Conservation (phyloP, 2,329 filamentous ascomycete species). For the Fusarium sp. region DNA sequence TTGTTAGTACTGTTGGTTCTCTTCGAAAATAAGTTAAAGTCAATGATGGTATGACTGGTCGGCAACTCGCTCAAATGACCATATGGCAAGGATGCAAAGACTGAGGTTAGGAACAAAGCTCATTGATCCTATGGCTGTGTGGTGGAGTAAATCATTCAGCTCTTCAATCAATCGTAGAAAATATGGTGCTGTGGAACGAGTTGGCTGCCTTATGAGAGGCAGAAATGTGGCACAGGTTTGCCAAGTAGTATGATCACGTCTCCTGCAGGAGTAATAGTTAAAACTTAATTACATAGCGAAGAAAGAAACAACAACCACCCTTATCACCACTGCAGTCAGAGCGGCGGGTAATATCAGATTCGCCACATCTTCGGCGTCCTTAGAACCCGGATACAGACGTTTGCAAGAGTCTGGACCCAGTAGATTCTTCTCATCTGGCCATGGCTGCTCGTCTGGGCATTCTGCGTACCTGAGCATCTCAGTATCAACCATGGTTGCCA, state of each 20-base stretch:
- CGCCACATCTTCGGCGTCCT: background rate
- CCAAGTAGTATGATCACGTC: background rate
- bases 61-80: too few relatives aligned
- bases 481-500: background rate
- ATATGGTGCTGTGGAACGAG: too few relatives aligned
- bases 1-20: too few relatives aligned
- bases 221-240: background rate
- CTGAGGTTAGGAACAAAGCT: too few relatives aligned
- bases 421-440: background rate
- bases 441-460: background rate
- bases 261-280: background rate
- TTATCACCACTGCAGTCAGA: background rate
- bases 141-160: too few relatives aligned
- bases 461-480: background rate
- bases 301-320: background rate
- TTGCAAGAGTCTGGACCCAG: background rate
- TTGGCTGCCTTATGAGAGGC: background rate
- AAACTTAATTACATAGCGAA: background rate
- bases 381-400: background rate
- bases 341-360: background rate
- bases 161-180: too few relatives aligned
- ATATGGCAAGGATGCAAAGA: too few relatives aligned
- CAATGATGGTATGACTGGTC: too few relatives aligned
- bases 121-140: too few relatives aligned
- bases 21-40: too few relatives aligned